Conservation (phyloP, 2,329 filamentous ascomycete species). For the Domatiomyces globalis region DNA sequence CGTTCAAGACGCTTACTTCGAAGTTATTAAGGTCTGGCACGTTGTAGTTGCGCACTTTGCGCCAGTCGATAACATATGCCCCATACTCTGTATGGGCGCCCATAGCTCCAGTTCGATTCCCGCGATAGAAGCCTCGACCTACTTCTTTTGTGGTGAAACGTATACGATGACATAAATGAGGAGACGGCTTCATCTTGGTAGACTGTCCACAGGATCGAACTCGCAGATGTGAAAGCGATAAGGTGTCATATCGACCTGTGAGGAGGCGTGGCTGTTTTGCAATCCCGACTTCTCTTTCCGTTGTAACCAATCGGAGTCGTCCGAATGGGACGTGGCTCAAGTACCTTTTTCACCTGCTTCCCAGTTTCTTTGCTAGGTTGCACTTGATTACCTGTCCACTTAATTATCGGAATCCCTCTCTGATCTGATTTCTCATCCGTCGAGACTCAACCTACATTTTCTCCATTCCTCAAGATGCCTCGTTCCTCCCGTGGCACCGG, state of each 20-base stretch:
- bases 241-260: neutral
- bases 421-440: neutral
- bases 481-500: slow-evolving; percentile 51
- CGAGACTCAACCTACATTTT: neutral
- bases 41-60: slow-evolving; percentile 81
- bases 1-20: slow-evolving; percentile 41
- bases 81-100: slow-evolving; percentile 72
- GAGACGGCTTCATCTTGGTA: slow-evolving; percentile 16
- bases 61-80: slow-evolving; percentile 69
- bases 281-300: neutral
- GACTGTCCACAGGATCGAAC: neutral
- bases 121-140: slow-evolving; percentile 93
- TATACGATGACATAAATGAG: slow-evolving; percentile 12
- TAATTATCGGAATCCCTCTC: neutral
- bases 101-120: slow-evolving; percentile 76
- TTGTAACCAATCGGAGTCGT: neutral
- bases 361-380: neutral
- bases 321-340: neutral
- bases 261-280: neutral
- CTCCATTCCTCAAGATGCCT: slow-evolving; percentile 47
- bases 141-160: slow-evolving; percentile 80
- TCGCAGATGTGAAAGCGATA: neutral
- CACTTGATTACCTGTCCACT: neutral
- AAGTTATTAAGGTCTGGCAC: slow-evolving; percentile 59
- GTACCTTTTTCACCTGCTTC: neutral